Evolutionary conservation across 129 eudicot species (phyloP).

Genomic region (Kitagawia praeruptora): DNA sequence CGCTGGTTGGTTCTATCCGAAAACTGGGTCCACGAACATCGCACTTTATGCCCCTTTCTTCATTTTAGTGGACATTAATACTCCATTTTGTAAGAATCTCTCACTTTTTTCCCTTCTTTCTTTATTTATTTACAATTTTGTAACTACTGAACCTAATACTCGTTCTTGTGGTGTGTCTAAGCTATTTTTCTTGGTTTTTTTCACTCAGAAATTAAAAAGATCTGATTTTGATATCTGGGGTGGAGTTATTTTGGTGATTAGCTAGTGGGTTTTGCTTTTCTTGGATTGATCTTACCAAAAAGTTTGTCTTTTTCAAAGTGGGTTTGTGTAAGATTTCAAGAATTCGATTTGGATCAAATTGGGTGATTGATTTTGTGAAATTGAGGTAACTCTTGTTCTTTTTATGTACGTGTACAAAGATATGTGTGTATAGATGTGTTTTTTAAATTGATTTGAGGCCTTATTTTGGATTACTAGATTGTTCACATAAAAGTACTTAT

Average conservation of each 20-base stretch:
- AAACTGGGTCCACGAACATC: slow-evolving; percentile 16
- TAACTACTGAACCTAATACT: background rate
- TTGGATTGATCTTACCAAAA: background rate
- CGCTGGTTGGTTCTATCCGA: slow-evolving; percentile 10
- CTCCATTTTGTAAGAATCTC: slow-evolving; percentile 5
- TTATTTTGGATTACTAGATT: background rate
- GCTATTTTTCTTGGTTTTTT: background rate
- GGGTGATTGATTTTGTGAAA: slow-evolving; percentile 3
- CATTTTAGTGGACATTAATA: background rate
- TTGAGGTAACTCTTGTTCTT: slow-evolving; percentile 4
- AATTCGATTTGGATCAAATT: slow-evolving; percentile 4
- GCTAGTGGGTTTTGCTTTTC: background rate
- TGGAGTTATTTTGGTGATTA: background rate
- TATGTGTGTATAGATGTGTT: background rate
- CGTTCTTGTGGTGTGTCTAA: background rate
- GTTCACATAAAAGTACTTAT: background rate
- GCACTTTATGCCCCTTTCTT: slow-evolving; percentile 17
- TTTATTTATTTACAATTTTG: background rate
- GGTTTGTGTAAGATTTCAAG: background rate
- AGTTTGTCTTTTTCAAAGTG: background rate
- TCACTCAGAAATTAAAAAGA: background rate
- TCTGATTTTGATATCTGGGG: background rate
- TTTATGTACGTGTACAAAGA: background rate
- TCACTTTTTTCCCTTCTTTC: background rate
- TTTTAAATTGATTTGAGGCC: background rate